Evolutionary conservation across 2,329 filamentous ascomycete species (phyloP).

Genomic region (Neocucurbitaria cava): DNA sequence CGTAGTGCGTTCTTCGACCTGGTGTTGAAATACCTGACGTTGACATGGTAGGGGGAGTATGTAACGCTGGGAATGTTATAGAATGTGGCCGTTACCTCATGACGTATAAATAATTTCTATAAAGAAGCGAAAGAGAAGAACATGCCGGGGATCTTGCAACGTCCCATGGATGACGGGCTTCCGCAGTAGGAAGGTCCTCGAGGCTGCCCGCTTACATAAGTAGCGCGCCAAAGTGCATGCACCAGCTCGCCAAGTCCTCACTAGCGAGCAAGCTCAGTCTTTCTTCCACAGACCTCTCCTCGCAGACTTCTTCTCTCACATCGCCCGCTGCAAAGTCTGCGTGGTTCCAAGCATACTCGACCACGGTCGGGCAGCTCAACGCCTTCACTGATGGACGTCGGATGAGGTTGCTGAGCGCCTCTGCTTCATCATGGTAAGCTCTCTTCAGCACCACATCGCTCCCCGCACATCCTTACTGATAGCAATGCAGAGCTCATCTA

Average conservation of each 20-base stretch:
- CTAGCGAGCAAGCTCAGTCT: slow-evolving; percentile 36
- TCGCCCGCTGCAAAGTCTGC: slow-evolving; percentile 39
- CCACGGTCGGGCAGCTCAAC: slow-evolving; percentile 40
- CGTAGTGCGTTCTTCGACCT: slow-evolving; percentile 70
- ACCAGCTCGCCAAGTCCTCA: slow-evolving; percentile 24
- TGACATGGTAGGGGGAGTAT: slow-evolving; percentile 23
- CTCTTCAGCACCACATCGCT: not conserved
- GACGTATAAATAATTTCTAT: slow-evolving; percentile 6
- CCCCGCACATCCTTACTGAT: slow-evolving; percentile 24
- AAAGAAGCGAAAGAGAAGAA: slow-evolving; percentile 13
- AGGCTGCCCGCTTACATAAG: slow-evolving; percentile 23
- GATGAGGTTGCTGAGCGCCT: slow-evolving; percentile 41
- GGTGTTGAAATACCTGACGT: slow-evolving; percentile 29
- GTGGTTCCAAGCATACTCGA: slow-evolving; percentile 36
- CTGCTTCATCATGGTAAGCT: slow-evolving; percentile 47
- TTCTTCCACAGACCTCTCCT: slow-evolving; percentile 30
- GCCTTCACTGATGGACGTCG: slow-evolving; percentile 44
- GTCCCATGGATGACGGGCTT: slow-evolving; percentile 15
- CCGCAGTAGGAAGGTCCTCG: slow-evolving; percentile 21
- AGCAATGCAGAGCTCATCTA: slow-evolving; percentile 63
- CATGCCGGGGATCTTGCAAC: slow-evolving; percentile 20
- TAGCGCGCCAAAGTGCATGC: slow-evolving; percentile 15
- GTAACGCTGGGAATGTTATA: not conserved
- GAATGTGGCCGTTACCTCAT: slow-evolving; percentile 11
- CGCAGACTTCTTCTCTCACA: slow-evolving; percentile 28